Evolutionary conservation across 2,329 filamentous ascomycete species (phyloP).

Genomic region (Penicillium frequentans): DNA sequence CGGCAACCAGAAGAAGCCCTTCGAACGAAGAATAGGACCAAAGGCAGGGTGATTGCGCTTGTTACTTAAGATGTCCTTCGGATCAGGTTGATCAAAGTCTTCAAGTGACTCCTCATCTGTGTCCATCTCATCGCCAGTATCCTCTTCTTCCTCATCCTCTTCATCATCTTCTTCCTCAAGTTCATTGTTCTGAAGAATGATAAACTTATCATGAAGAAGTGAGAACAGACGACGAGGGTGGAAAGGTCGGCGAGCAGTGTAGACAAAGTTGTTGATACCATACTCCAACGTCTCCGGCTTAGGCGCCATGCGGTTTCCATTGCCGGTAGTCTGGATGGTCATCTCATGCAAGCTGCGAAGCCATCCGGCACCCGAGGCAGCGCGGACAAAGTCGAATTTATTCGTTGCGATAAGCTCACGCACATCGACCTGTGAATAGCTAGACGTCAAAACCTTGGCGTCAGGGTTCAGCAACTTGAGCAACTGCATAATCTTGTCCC

Average conservation of each 20-base stretch:
- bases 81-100: constrained; percentile 35
- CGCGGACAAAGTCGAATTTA: constrained; percentile 64
- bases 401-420: constrained; percentile 65
- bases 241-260: constrained; percentile 58
- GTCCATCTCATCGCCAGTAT: constrained; percentile 29
- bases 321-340: constrained; percentile 59
- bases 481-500: constrained; percentile 52
- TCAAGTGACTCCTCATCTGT: constrained; percentile 26
- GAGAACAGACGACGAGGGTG: constrained; percentile 42
- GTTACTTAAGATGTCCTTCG: constrained; percentile 37
- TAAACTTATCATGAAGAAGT: constrained; percentile 47
- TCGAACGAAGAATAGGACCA: constrained; percentile 42
- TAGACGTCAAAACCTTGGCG: constrained; percentile 64
- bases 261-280: constrained; percentile 70
- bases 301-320: constrained; percentile 58
- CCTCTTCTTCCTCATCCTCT: constrained; percentile 28
- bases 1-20: constrained; percentile 48
- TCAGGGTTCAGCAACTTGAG: constrained; percentile 65
- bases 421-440: constrained; percentile 61
- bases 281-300: constrained; percentile 71
- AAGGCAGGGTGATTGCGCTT: constrained; percentile 41
- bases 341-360: constrained; percentile 68
- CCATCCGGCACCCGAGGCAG: constrained; percentile 68
- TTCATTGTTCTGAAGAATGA: constrained; percentile 41
- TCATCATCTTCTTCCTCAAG: constrained; percentile 29